These are phyloP conservation scores for Urostyla sp. DNA, from an alignment of 73 alveolate species.

Conservation along the genomic window DNA sequence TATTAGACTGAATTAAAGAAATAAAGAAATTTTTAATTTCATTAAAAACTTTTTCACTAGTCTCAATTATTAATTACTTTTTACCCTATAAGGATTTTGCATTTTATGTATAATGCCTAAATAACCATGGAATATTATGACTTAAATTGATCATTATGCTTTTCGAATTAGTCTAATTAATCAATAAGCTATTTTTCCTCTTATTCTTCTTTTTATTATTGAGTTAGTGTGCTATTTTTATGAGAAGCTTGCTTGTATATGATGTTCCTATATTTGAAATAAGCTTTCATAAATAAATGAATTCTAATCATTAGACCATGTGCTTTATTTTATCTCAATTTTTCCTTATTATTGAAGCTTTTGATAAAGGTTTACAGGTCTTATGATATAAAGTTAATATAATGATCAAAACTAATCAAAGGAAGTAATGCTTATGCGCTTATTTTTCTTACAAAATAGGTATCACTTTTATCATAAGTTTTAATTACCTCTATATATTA, in stretches of 20 bases:
- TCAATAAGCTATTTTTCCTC: too few relatives aligned
- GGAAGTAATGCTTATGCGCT: constrained; percentile 56
- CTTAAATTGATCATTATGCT: too few relatives aligned
- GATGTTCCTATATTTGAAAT: constrained; percentile 40
- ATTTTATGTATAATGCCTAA: too few relatives aligned
- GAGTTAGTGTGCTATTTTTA: too few relatives aligned
- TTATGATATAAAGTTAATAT: neutral
- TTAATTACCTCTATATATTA: constrained; percentile 42
- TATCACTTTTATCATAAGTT: constrained; percentile 14
- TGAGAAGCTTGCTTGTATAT: constrained; percentile 12
- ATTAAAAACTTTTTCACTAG: too few relatives aligned
- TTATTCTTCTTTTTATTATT: too few relatives aligned
- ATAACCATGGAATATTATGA: too few relatives aligned
- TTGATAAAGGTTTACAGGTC: neutral
- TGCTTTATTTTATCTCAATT: constrained; percentile 36
- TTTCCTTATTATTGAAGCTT: neutral
- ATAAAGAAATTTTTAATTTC: too few relatives aligned
- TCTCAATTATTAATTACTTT: too few relatives aligned
- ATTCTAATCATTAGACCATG: constrained; percentile 46
- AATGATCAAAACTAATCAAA: constrained; percentile 36
- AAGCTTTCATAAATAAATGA: constrained; percentile 16
- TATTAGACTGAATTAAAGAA: too few relatives aligned
- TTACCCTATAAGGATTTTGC: too few relatives aligned
- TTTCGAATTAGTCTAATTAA: too few relatives aligned
- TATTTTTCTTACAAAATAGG: constrained; percentile 55